A percentile compares a stretch with the other conserved stretches of the same genome.
These are phyloP conservation scores for Aspergillus tubingensis DNA, from an alignment of 2,329 filamentous ascomycete species.

Conservation along the genomic window DNA sequence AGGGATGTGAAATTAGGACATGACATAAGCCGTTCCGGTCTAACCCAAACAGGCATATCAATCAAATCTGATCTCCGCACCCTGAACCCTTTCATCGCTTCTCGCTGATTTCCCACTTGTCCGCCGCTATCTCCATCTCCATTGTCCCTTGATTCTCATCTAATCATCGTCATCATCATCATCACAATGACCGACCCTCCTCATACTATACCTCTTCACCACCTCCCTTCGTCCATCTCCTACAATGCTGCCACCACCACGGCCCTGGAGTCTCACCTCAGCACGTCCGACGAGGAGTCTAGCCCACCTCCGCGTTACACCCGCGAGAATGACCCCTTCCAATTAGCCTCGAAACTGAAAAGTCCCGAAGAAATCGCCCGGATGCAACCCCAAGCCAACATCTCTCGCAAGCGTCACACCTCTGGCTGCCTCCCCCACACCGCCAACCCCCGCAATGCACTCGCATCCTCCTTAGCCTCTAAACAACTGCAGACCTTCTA, in stretches of 20 bases:
- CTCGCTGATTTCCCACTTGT: not conserved
- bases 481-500: constrained; percentile 73
- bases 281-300: constrained; percentile 48
- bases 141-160: not conserved
- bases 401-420: constrained; percentile 66
- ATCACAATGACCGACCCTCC: not conserved
- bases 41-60: not conserved
- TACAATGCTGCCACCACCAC: constrained; percentile 44
- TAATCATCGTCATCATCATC: not conserved
- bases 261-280: constrained; percentile 39
- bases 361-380: constrained; percentile 71
- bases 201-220: not conserved
- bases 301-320: constrained; percentile 57
- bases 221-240: constrained; percentile 17
- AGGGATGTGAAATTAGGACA: too few species aligned
- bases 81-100: not conserved
- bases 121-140: not conserved
- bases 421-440: constrained; percentile 1
- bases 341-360: constrained; percentile 76
- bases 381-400: constrained; percentile 69
- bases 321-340: constrained; percentile 75
- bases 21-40: not conserved
- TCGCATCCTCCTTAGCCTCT: constrained; percentile 21
- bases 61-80: not conserved
- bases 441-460: constrained; percentile 22